Percentiles rank a stretch among this genome's conserved stretches.
Evolutionary conservation across 148 eudicot species (phyloP).

Genomic region (Amaranthus palmeri): DNA sequence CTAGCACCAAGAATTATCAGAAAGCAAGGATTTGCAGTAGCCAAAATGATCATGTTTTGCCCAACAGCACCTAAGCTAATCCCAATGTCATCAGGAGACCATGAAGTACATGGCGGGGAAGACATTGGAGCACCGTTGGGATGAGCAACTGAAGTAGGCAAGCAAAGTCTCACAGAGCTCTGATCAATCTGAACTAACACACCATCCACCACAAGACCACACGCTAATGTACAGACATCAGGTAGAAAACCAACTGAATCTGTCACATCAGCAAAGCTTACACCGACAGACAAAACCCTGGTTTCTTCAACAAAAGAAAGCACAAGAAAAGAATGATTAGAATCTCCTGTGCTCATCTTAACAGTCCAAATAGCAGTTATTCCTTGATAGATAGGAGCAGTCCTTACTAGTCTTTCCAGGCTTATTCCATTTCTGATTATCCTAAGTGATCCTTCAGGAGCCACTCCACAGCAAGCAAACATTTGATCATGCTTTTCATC

Average conservation of each 20-base stretch:
- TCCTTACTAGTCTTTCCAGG: constrained; percentile 79
- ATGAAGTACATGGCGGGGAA: constrained; percentile 57
- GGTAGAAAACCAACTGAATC: constrained; percentile 83
- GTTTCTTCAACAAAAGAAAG: constrained; percentile 97
- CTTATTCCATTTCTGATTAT: constrained; percentile 84
- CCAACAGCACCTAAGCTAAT: constrained; percentile 85
- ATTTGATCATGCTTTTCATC: constrained; percentile 94
- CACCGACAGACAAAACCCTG: constrained; percentile 88
- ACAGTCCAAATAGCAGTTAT: constrained; percentile 84
- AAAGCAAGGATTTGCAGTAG: constrained; percentile 81
- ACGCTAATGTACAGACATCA: constrained; percentile 90
- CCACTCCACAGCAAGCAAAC: constrained; percentile 95
- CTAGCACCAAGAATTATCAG: constrained; percentile 72
- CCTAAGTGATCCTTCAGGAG: constrained; percentile 91
- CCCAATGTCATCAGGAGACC: constrained; percentile 70
- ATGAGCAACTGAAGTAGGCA: constrained; percentile 57
- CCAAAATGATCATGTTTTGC: constrained; percentile 60
- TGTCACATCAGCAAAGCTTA: constrained; percentile 91
- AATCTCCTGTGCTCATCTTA: constrained; percentile 60
- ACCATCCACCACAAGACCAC: constrained; percentile 77
- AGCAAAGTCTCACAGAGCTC: constrained; percentile 65
- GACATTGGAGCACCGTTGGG: constrained; percentile 48
- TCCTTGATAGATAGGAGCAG: constrained; percentile 86
- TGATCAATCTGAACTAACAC: constrained; percentile 76
- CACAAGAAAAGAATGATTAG: constrained; percentile 76